These are phyloP conservation scores for Paraphaeosphaeria minitans DNA, from an alignment of 2,329 filamentous ascomycete genomes.

Conservation along the genomic window DNA sequence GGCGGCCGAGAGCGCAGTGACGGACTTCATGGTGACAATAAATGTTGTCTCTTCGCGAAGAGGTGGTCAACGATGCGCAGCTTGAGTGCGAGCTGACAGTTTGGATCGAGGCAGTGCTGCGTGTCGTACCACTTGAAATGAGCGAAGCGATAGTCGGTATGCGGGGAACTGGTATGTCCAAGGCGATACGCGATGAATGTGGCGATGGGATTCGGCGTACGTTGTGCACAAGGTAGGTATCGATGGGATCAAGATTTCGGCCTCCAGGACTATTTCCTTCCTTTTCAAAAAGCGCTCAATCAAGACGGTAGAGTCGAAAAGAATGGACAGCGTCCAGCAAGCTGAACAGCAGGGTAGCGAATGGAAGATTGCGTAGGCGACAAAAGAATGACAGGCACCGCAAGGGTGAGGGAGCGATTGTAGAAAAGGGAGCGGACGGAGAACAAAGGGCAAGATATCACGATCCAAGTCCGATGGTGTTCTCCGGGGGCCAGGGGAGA, in stretches of 20 bases:
- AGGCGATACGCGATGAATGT: background rate
- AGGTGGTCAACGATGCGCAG: constrained; percentile 5
- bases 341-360: constrained; percentile 31
- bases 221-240: constrained; percentile 7
- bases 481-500: constrained; percentile 34
- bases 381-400: constrained; percentile 39
- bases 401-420: constrained; percentile 29
- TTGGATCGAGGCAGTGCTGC: background rate
- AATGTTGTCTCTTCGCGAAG: constrained; percentile 4
- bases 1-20: constrained; percentile 33
- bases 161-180: background rate
- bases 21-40: constrained; percentile 36
- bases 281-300: constrained; percentile 15
- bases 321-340: constrained; percentile 28
- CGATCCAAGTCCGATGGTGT: constrained; percentile 29
- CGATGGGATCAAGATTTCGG: constrained; percentile 23
- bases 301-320: constrained; percentile 34
- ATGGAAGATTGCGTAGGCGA: constrained; percentile 24
- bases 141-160: background rate
- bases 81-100: background rate
- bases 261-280: constrained; percentile 32
- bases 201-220: constrained; percentile 5
- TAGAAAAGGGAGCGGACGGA: constrained; percentile 25
- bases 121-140: background rate
- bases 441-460: constrained; percentile 35